A percentile compares a stretch with the other conserved stretches of the same genome.
These are phyloP conservation scores for Apostasia shenzhenica DNA, from an alignment of 106 monocot species.

Conservation along the genomic window DNA sequence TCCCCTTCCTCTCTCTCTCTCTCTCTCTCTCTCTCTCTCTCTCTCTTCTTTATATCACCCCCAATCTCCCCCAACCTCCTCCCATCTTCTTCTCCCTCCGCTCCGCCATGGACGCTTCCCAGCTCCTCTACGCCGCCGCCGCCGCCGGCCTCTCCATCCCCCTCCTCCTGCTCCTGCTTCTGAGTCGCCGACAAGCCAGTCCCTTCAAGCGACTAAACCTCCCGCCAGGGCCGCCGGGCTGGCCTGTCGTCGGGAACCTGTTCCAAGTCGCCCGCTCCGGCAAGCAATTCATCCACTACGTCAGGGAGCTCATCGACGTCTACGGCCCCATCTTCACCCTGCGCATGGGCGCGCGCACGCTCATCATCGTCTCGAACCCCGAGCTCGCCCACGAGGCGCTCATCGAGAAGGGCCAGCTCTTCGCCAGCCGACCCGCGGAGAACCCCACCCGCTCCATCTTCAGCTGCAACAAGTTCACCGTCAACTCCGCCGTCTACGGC, in stretches of 20 bases:
- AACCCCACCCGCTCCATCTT: conserved; percentile 62
- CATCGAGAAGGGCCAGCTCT: conserved; percentile 51
- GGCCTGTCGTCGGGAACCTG: conserved; percentile 87
- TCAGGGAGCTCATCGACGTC: conserved; percentile 31
- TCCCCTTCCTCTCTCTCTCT: background rate
- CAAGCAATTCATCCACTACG: conserved; percentile 75
- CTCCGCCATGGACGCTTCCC: conserved; percentile 2
- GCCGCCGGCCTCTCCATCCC: background rate
- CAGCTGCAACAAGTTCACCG: conserved; percentile 88
- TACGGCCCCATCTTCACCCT: conserved; percentile 85
- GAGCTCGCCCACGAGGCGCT: conserved; percentile 82
- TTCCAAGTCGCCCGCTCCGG: conserved; percentile 68
- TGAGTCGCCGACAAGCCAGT: conserved; percentile 4
- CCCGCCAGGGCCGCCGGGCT: conserved; percentile 72
- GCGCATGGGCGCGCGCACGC: conserved; percentile 67
- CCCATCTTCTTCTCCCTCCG: background rate
- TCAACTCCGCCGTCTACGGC: conserved; percentile 85
- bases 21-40: background rate
- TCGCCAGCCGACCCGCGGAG: conserved; percentile 72
- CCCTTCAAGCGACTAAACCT: conserved; percentile 22
- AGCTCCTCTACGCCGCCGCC: conserved; percentile 4
- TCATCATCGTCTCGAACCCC: conserved; percentile 57
- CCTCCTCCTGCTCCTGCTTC: conserved; percentile 13
- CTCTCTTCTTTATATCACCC: background rate
- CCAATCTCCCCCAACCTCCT: background rate